Evolutionary conservation across 2,329 filamentous ascomycete genomes (phyloP).

Genomic region (Ceratocystis huliohia): DNA sequence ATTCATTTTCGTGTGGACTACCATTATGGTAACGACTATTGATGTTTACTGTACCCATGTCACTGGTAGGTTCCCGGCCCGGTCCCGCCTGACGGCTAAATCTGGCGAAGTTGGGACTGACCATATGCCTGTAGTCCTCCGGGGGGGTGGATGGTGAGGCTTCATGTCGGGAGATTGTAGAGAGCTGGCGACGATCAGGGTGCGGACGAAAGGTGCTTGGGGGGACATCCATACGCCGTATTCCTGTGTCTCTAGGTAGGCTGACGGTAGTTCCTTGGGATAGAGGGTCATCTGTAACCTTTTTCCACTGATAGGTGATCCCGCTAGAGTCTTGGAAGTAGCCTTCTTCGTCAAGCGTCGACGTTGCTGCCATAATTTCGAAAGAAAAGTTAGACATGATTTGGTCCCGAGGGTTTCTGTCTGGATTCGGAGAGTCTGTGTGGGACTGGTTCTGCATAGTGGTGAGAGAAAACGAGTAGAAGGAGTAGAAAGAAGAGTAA

Average conservation of each 20-base stretch:
- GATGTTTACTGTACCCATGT: not conserved
- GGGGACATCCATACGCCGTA: not conserved
- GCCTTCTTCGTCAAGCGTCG: not conserved
- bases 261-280: not conserved
- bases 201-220: not conserved
- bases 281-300: not conserved
- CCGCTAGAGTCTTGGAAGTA: not conserved
- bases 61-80: not conserved
- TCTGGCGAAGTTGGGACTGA: not conserved
- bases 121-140: not conserved
- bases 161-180: not conserved
- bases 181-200: not conserved
- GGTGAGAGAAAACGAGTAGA: not conserved
- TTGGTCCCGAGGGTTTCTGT: fast-evolving
- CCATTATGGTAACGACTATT: too few relatives aligned
- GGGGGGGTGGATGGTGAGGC: not conserved
- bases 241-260: not conserved
- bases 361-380: not conserved
- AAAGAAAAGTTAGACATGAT: not conserved
- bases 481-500: not conserved
- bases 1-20: too few relatives aligned
- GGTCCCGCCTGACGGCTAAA: too few relatives aligned
- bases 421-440: not conserved
- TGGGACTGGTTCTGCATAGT: not conserved
- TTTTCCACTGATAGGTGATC: not conserved